Base-by-base conservation (phyloP, 176 grass and related monocot genomes). In the Juncus inflexus region DNA sequence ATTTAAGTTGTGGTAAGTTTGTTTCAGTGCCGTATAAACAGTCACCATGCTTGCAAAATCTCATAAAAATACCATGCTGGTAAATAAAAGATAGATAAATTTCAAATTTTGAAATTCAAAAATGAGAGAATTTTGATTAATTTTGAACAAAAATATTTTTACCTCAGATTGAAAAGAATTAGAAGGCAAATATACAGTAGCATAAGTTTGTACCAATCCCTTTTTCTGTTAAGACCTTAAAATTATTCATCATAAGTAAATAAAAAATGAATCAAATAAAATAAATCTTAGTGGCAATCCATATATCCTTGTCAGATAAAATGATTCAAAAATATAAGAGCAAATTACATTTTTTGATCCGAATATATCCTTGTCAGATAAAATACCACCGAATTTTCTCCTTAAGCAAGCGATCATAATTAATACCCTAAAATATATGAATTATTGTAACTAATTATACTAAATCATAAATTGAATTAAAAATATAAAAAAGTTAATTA, bases 331-430 rank as follows among this genome's bases (percentile, higher is more conserved):
- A 64, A 68, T 52, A 87, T 7, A 43, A 74, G 58, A 78, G 67
- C 12, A 72, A 67, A 81, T 84, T 91, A 97, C 87, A 75, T 91
- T 79, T 76, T 77, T 81, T 80, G 92, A 83, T 52, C 92, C 92
- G 77, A 81, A 70, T 50, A 97, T 86, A 45, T 97, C 87, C 81
- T 75, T 84, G 40, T 91, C 77, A 39, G 77, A 86, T 61, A 83
- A 58, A 55, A 77, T 71, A 60, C 69, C 76, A 43, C 42, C 64
- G 65, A 91, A 97, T 78, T 97, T 97, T 42, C 76, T 71, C 76
- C 68, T 89, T 79, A 97, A 97, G 66, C 84, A 91, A 19, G 87
- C 83, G 65, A 83, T 70, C 63, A 83, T 70, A 81, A 97, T 76
- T 76, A 89, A 78, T 9, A 75, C 66, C 92, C 92, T 91, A 77